Percentiles rank a stretch among this genome's conserved stretches.
Evolutionary conservation across 2,329 filamentous ascomycete genomes (phyloP).

Genomic region (Rutstroemia sp.): DNA sequence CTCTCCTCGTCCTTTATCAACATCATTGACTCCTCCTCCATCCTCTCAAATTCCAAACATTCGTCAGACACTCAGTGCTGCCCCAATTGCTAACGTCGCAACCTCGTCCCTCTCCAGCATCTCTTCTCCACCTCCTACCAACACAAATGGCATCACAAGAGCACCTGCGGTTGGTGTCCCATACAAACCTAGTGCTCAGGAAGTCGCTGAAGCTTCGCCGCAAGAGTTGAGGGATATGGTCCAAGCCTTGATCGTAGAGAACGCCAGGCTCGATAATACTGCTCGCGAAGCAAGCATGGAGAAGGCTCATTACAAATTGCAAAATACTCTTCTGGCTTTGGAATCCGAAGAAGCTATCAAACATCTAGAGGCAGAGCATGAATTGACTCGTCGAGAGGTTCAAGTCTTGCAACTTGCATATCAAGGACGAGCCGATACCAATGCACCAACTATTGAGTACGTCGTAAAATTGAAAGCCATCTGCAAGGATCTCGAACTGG

Average conservation of each 20-base stretch:
- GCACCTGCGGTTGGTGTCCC: conserved; percentile 6
- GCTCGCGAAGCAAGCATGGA: conserved; percentile 70
- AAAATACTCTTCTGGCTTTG: conserved; percentile 76
- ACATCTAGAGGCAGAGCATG: conserved; percentile 82
- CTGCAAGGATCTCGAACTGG: conserved; percentile 58
- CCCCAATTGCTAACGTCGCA: conserved; percentile 6
- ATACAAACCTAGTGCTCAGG: conserved; percentile 37
- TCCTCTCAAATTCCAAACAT: conserved; percentile 46
- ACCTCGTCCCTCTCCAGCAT: conserved; percentile 18
- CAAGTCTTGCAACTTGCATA: conserved; percentile 72
- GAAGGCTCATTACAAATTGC: conserved; percentile 82
- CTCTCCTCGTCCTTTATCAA: neutral
- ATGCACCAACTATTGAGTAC: conserved; percentile 38
- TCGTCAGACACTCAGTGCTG: conserved; percentile 6
- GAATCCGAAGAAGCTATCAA: conserved; percentile 81
- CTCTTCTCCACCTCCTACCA: conserved; percentile 27
- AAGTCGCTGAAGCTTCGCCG: conserved; percentile 44
- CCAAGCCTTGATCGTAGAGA: conserved; percentile 46
- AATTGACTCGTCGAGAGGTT: conserved; percentile 83
- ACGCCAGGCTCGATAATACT: conserved; percentile 40
- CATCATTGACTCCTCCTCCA: conserved; percentile 36
- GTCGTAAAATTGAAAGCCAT: conserved; percentile 57
- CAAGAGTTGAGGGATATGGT: conserved; percentile 53
- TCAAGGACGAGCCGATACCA: conserved; percentile 47
- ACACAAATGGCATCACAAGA: conserved; percentile 18